Evolutionary conservation across 805 yeast genomes (phyloP), one percentile per base, ranked within the genome.

Genomic region (Brettanomyces anomalus): DNA sequence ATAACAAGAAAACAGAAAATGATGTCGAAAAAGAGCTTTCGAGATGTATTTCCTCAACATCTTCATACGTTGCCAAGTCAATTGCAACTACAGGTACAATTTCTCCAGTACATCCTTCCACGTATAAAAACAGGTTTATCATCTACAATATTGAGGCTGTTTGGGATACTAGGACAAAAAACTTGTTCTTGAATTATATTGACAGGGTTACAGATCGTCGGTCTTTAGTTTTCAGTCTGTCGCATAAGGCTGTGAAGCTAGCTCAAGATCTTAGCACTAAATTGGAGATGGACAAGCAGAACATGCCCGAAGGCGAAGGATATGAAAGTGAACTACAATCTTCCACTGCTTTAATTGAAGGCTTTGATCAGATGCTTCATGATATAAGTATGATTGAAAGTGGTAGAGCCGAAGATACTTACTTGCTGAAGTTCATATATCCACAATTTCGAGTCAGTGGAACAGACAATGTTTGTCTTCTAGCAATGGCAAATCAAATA

Each of bases 391-490:
- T 28, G 49, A 37, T 53, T 19, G 46, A 35, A 2, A 47, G 45
- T 21, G 56, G 57, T 7, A 43, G 41, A 19, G 45, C 54, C 10
- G 62, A 58, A 34, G 65, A 62, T 44, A 46, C 53, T 3, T 58
- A 79, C 54, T 63, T 81, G 48, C 67, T 89, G 38, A 81, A 84
- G 47, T 71, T 89, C 37, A 69, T 86, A 13, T 75, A 86, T 15
- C 97, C 97, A 0, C 97, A 90, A 58, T 72, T 90, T 35, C 93
- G 88, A 54, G 42, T 60, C 17, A 70, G 69, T 13, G 59, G 61
- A 16, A 74, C 70, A 39, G 67, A 66, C 1, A 61, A 70, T 13
- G 64, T 75, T 1, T 74, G 79, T 44, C 67, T 75, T 5, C 54
- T 79, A 30, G 50, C 79, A 3, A 66, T 79, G 3, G 72, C 84